Evolutionary conservation across 768 basidiomycete species (phyloP), one percentile per base, ranked within the genome.

Genomic region (Sporobolomyces phaffii): DNA sequence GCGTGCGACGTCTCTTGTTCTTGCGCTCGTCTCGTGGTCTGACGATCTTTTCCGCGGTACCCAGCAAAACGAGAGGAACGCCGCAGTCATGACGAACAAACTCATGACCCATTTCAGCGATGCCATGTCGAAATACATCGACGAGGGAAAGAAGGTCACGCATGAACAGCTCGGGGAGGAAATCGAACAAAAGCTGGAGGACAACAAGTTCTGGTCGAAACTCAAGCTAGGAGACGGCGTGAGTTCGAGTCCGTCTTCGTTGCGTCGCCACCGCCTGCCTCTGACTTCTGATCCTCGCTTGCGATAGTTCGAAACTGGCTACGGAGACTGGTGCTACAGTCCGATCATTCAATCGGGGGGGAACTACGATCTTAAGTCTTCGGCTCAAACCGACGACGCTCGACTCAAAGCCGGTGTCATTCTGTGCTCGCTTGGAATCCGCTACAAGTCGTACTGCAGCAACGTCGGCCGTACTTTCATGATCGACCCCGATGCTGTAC

Each of bases 311-410:
- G 91, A 99, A 76, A 94, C 89, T 84, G 80, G 81, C n/a, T 83
- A 86, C 3, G 87, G 88, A 9, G 96, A 99, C 78, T 94, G 93
- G 78, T 89, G 89, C 72, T 97, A 94, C 78, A 85, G 89, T 3
- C 92, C 94, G 3, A 93, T 97, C 77, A 90, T 98, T 75, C 94
- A 97, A 72, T 97, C 93, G 9, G 87, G 87, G 45, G 88, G 90
- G 11, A 87, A 87, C 40, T 98, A 94, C 77, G 94, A 98, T 77
- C 81, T 98, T 52, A 85, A 87, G 64, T 87, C 87, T 44, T 88
- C 87, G 2, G 91, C 90, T 0, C 87, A 91, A 76, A 91, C 93
- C 9, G 86, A 90, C 26, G 80, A 84, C 31, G 89, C 94, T 74
- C 82, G 83, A 64, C 87, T 97, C 70, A 77, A 78, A 86, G 89